Base-by-base conservation (phyloP, 305 asterid species). In the Solanum hybrid region DNA sequence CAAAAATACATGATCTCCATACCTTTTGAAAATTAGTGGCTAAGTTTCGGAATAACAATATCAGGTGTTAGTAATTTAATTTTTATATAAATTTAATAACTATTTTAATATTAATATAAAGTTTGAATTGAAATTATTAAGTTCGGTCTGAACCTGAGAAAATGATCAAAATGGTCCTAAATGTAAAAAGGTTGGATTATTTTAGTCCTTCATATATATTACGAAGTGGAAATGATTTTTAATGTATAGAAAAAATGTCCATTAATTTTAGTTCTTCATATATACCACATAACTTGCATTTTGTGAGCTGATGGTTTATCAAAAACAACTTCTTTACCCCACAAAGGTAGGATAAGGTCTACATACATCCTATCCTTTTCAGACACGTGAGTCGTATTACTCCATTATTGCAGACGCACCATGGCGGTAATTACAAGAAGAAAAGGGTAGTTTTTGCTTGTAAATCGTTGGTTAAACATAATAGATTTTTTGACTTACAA, bases 121-220 rank as follows among this genome's bases (percentile, higher is more conserved):
- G 34, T 26, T 72, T 72, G 10, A 72, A 72, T 1, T 12, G 2
- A 72, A 26, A 26, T 72, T 26, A 5, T 26, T 12, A 0, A 13
- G 34, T 10, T 71, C 4, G 4, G 1, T 4, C 2, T 12, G 77
- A 71, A 71, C 34, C 0, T 0, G 0, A 64, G 34, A 71, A 71
- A 26, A 71, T 71, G 2, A 71, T 71, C 4, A 56, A 56, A 56
- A 56, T 72, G 35, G 9, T 26, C 20, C 9, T 5, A 4, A 10
- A 26, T 26, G 4, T 71, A 11, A 4, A 0, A 6, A 13, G 9
- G 22, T 27, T 26, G 20, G 1, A 72, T 0, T 31, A 75, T 7
- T 75, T 75, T 75, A 31, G 80, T 75, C 6, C 34, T 31, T 31
- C 2, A 16, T 16, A 31, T 75, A 75, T 14, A 75, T 3, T 1